These are phyloP conservation scores for Colletotrichum gigasporum DNA, from an alignment of 2,329 filamentous ascomycete genomes.

Conservation along the genomic window DNA sequence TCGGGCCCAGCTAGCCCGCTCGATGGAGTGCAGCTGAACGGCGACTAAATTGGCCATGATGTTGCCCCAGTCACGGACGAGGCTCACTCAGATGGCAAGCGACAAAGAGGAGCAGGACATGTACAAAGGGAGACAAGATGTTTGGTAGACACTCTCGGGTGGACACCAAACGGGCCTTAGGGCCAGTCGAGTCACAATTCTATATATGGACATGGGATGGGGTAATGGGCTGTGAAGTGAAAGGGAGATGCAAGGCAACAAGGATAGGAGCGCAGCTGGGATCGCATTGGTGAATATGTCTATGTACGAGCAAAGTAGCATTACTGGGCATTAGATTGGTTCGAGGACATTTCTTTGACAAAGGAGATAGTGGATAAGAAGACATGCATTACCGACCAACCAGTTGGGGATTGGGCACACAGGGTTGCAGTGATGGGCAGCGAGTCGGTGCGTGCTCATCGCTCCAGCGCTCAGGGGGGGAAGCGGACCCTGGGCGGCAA, in stretches of 20 bases:
- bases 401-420: slow-evolving; percentile 14
- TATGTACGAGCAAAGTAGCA: slow-evolving; percentile 31
- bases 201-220: slow-evolving; percentile 26
- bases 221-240: slow-evolving; percentile 20
- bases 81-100: neutral
- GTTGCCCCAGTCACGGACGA: neutral
- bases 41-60: slow-evolving; percentile 20
- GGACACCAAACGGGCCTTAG: neutral
- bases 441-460: slow-evolving; percentile 13
- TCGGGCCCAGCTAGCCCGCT: slow-evolving; percentile 51
- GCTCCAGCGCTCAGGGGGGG: slow-evolving; percentile 11
- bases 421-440: slow-evolving; percentile 3
- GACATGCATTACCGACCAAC: slow-evolving; percentile 7
- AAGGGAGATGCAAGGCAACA: slow-evolving; percentile 12
- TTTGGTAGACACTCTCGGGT: neutral
- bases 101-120: neutral
- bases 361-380: slow-evolving; percentile 8
- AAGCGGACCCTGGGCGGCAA: neutral
- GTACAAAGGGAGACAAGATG: slow-evolving; percentile 7
- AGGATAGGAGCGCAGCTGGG: neutral
- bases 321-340: slow-evolving; percentile 32
- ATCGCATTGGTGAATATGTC: slow-evolving; percentile 24
- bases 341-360: slow-evolving; percentile 7
- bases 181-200: slow-evolving; percentile 15
- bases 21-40: slow-evolving; percentile 47